Evolutionary conservation across 345 rosid genomes (phyloP), one percentile per base, ranked within the genome.

Genomic region (Balakata baccata): DNA sequence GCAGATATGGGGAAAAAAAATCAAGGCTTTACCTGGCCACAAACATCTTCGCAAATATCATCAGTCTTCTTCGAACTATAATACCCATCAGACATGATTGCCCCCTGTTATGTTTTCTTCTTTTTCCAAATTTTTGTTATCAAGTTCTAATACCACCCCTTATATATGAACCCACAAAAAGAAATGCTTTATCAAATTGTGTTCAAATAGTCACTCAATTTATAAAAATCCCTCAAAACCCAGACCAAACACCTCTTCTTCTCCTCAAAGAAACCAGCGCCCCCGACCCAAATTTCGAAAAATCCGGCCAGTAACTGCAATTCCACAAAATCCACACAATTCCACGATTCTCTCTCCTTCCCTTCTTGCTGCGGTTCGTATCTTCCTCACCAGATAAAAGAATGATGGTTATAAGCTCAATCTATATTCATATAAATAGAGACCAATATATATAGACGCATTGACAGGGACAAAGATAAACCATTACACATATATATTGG

Each of bases 51-150:
- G 77, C 93, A 89, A 5, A 88, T 79, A 81, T 86, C 97, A 80
- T 92, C 97, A 61, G 97, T 87, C 82, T 94, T 94, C 92, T 94
- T 94, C 51, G 93, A 94, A 84, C 74, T 88, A 76, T 81, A 88
- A 74, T 89, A 87, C 62, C 89, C 93, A 72, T 85, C 90, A 51
- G 85, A 74, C 97, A 91, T 91, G 88, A 72, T 84, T 86, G 34
- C 43, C 53, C 34, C 51, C 12, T 17, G 4, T 60, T 34, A 18
- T 23, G 2, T 29, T 29, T 29, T 29, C 34, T 29, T 29, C 34
- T 29, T 29, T 29, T 29, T 29, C 34, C 34, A 29, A 29, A 29
- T 29, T 29, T 37, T 39, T 58, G 20, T 9, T 43, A 53, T 41
- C 56, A 39, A 74, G 22, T 45, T 25, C 46, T 49, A 29, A 29